Evolutionary conservation across 2,329 filamentous ascomycete genomes (phyloP).

Genomic region (Mycocentrospora acerina): DNA sequence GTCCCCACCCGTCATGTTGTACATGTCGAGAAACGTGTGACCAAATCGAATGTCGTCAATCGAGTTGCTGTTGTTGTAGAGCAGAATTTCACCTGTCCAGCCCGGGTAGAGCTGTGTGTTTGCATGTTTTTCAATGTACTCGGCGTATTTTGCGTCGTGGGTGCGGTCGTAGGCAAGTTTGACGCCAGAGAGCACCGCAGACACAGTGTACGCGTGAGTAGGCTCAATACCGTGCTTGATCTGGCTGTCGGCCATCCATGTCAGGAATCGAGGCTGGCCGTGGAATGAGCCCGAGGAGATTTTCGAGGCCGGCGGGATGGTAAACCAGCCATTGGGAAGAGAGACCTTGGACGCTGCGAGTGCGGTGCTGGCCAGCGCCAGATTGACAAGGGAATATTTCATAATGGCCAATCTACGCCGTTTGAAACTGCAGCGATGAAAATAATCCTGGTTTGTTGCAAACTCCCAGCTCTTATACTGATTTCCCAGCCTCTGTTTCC

Average conservation of each 20-base stretch:
- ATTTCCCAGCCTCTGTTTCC: too few species aligned
- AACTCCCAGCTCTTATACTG: too few species aligned
- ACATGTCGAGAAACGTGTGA: constrained; percentile 49
- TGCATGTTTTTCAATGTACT: constrained; percentile 51
- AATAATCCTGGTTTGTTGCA: too few species aligned
- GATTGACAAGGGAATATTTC: constrained; percentile 8
- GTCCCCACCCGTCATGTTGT: constrained; percentile 26
- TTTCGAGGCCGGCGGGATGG: constrained; percentile 11
- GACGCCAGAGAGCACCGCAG: constrained; percentile 17
- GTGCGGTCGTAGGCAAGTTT: constrained; percentile 19
- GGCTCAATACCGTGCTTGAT: constrained; percentile 24
- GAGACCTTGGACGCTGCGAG: constrained; percentile 12
- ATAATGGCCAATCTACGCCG: neutral
- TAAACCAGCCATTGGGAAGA: constrained; percentile 17
- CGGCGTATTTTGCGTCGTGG: constrained; percentile 16
- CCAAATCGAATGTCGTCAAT: constrained; percentile 51
- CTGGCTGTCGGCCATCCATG: constrained; percentile 24
- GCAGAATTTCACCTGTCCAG: constrained; percentile 21
- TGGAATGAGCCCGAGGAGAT: constrained; percentile 11
- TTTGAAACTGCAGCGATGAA: too few species aligned
- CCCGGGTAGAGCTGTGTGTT: constrained; percentile 46
- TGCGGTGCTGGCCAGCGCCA: neutral
- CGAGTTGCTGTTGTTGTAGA: constrained; percentile 44
- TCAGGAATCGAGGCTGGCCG: constrained; percentile 14
- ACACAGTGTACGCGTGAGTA: constrained; percentile 19